Base-by-base conservation (phyloP, 495 filamentous ascomycete genomes). In the Hypoxylon subgilvum region DNA sequence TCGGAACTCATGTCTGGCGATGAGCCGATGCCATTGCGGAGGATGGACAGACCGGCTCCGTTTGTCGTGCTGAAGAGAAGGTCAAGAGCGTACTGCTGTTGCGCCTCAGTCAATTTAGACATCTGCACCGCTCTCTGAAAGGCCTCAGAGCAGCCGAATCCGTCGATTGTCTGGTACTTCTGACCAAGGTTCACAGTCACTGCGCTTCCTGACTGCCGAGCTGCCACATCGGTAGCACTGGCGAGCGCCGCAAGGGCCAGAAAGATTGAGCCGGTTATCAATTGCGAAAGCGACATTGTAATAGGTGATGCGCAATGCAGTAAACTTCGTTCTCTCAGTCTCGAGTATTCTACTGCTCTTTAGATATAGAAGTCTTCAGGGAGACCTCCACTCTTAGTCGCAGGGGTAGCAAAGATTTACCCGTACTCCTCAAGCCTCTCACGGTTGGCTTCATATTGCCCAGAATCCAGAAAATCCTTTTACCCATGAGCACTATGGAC, bases 1-100 rank as follows among this genome's bases (percentile, higher is more conserved):
- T 72, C 69, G 8, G 60, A 47, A 42, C 63, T 65, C 53, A 71
- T 72, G 50, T 71, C 73, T 0, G 71, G 67, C 19, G 68, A 74
- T 1, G 79, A 80, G 0, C 78, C 79, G 57, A 83, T 78, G n/a
- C 80, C 73, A 57, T 85, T 84, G 16, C 81, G 78, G 6, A 83
- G 64, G 45, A 84, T 83, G 12, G 76, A 72, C 16, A 84, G 61
- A 1, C 81, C 80, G 2, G 80, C 80, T 1, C 80, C 80, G 0
- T 61, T 72, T 1, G 61, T 68, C 8, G 55, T 73, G 65, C 61
- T 77, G 61, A 82, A 84, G 4, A 85, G 69, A 12, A 72, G 68
- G 42, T 82, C 78, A 0, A 81, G 61, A 8, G 63, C 70, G 7
- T 72, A 51, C 10, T 72, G 72, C 36, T 77, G 72, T 25, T 70